Percentiles rank a stretch among this genome's conserved stretches.
Evolutionary conservation across 2,329 filamentous ascomycete genomes (phyloP).

Genomic region (Aspergillus aculeatinus): DNA sequence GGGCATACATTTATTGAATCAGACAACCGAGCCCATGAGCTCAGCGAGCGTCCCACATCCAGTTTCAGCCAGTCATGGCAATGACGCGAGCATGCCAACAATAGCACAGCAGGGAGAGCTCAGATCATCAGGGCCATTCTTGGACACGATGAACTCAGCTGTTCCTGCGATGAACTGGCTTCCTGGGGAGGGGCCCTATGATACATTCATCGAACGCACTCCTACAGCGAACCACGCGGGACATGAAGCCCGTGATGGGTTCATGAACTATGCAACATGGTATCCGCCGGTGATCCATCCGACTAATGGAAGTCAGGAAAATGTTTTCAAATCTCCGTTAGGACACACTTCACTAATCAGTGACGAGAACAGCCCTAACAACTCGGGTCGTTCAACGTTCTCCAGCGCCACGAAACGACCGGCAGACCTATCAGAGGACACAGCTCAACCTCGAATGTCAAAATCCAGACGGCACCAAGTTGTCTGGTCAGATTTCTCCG

Average conservation of each 20-base stretch:
- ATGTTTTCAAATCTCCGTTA: slow-evolving; percentile 21
- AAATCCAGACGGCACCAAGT: slow-evolving; percentile 27
- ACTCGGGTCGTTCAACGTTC: slow-evolving; percentile 23
- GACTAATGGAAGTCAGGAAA: slow-evolving; percentile 17
- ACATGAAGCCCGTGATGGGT: slow-evolving; percentile 17
- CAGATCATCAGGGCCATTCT: slow-evolving; percentile 26
- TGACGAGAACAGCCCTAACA: slow-evolving; percentile 21
- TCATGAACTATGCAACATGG: slow-evolving; percentile 26
- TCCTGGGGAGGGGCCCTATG: slow-evolving; percentile 29
- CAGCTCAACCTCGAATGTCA: slow-evolving; percentile 24
- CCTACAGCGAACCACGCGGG: slow-evolving; percentile 17
- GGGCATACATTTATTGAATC: neutral
- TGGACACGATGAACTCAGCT: slow-evolving; percentile 24
- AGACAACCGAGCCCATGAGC: slow-evolving; percentile 8
- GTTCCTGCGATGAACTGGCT: slow-evolving; percentile 41
- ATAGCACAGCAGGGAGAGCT: slow-evolving; percentile 20
- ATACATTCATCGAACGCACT: slow-evolving; percentile 15
- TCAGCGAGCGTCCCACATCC: slow-evolving; percentile 8
- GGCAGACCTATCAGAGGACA: slow-evolving; percentile 31
- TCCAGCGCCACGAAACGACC: slow-evolving; percentile 23
- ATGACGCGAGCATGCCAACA: slow-evolving; percentile 22
- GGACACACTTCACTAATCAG: slow-evolving; percentile 20
- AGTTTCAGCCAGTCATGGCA: slow-evolving; percentile 8
- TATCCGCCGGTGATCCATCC: slow-evolving; percentile 26
- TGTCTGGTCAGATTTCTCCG: slow-evolving; percentile 16